Percentiles rank a stretch among this genome's conserved stretches.
These are phyloP conservation scores for Nakazawaea wickerhamii DNA, from an alignment of 805 yeast species.

Conservation along the genomic window DNA sequence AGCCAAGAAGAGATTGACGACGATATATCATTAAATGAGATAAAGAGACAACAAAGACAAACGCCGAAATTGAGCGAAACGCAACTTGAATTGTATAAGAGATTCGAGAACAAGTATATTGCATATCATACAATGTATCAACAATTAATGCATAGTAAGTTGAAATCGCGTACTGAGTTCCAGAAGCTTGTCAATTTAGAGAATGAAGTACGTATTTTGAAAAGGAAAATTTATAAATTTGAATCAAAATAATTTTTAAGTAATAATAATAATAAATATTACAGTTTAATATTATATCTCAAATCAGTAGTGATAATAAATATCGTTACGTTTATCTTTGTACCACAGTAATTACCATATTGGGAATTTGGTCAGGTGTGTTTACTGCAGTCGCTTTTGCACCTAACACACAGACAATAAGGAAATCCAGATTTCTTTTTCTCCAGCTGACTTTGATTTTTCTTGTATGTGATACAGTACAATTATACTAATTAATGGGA, in stretches of 20 bases:
- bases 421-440: no score
- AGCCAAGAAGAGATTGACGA: constrained; percentile 13
- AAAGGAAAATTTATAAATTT: constrained; percentile 3
- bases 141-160: constrained; percentile 20
- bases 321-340: no score
- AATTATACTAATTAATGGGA: no score
- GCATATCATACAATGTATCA: not conserved
- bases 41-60: not conserved
- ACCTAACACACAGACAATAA: no score
- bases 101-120: not conserved
- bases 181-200: constrained; percentile 13
- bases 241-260: constrained; percentile 12
- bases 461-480: no score
- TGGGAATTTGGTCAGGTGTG: no score
- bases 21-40: constrained; percentile 5
- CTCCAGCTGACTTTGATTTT: no score
- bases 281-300: no score
- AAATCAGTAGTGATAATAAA: no score
- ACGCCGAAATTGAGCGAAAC: not conserved
- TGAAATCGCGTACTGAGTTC: constrained; percentile 13
- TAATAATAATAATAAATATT: no score
- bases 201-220: constrained; percentile 4
- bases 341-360: no score
- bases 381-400: no score
- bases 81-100: not conserved